Conservation (phyloP, 1,284 basidiomycete genomes). For the Cryptococcus floricola region DNA sequence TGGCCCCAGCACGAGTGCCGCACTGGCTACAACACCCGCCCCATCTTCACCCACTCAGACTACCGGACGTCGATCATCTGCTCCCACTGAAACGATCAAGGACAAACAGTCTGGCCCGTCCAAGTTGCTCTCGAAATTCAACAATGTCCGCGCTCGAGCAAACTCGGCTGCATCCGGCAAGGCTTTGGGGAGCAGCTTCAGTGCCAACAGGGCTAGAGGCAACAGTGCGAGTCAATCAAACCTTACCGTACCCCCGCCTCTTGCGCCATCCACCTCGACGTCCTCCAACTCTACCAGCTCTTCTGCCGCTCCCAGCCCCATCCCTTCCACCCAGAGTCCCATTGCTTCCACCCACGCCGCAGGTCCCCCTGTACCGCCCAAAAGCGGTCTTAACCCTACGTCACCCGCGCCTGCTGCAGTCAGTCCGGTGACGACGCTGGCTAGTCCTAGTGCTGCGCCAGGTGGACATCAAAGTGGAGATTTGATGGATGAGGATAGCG, state of each 20-base stretch:
- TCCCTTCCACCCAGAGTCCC: not conserved
- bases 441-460: conserved; percentile 13
- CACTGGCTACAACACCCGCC: not conserved
- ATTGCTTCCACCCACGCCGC: not conserved
- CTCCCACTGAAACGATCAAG: conserved; percentile 2
- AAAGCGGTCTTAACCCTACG: conserved; percentile 12
- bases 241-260: not conserved
- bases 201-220: not conserved
- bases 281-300: conserved; percentile 1
- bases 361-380: not conserved
- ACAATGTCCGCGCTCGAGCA: conserved; percentile 16
- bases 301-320: not conserved
- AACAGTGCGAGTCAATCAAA: not conserved
- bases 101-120: conserved; percentile 19
- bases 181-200: conserved; percentile 4
- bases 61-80: conserved; percentile 4
- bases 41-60: conserved; percentile 5
- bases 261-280: not conserved
- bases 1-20: not conserved
- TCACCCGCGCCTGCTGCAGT: conserved; percentile 18
- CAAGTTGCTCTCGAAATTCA: conserved; percentile 37
- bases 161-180: conserved; percentile 11
- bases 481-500: not conserved
- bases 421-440: conserved; percentile 21
- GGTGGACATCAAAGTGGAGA: not conserved